phyloP scores from a whole-genome alignment of 257 asterid species.

The Solanum raphanifolium region DNA sequence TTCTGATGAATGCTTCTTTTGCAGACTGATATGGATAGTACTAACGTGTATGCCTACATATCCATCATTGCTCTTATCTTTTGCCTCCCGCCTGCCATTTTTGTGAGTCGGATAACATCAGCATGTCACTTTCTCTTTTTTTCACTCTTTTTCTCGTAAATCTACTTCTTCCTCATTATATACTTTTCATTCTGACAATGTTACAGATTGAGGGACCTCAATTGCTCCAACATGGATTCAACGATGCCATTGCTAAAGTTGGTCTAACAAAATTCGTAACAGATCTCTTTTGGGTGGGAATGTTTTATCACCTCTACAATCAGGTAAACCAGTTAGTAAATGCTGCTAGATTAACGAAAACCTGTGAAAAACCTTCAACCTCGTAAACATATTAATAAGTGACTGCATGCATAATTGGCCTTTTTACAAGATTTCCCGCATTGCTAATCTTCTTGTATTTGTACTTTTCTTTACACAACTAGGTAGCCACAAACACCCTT shows the following conservation, averaged over 20 bases:
- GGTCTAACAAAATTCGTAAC: slow-evolving; percentile 73
- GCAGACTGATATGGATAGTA: slow-evolving; percentile 92
- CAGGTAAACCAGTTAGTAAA: slow-evolving; percentile 45
- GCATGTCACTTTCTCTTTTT: not conserved
- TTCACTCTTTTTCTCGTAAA: not conserved
- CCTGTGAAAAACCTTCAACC: not conserved
- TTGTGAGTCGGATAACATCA: slow-evolving; percentile 30
- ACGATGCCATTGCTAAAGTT: slow-evolving; percentile 86
- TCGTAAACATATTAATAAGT: not conserved
- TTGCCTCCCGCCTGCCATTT: slow-evolving; percentile 83
- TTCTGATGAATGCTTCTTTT: slow-evolving; percentile 14
- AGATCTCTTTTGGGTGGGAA: slow-evolving; percentile 98
- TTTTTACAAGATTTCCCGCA: not conserved
- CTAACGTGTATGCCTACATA: slow-evolving; percentile 87
- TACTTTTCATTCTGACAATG: not conserved
- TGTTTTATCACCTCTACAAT: slow-evolving; percentile 98
- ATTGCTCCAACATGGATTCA: slow-evolving; percentile 59
- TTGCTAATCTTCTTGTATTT: not conserved
- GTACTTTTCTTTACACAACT: slow-evolving; percentile 6
- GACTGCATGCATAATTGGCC: not conserved
- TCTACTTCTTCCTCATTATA: not conserved
- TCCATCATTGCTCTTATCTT: slow-evolving; percentile 64
- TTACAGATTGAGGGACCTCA: slow-evolving; percentile 81
- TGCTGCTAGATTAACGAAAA: not conserved
- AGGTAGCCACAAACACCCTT: slow-evolving; percentile 97